Evolutionary conservation across 2,329 filamentous ascomycete species (phyloP).

Genomic region (Neonectria neomacrospora): DNA sequence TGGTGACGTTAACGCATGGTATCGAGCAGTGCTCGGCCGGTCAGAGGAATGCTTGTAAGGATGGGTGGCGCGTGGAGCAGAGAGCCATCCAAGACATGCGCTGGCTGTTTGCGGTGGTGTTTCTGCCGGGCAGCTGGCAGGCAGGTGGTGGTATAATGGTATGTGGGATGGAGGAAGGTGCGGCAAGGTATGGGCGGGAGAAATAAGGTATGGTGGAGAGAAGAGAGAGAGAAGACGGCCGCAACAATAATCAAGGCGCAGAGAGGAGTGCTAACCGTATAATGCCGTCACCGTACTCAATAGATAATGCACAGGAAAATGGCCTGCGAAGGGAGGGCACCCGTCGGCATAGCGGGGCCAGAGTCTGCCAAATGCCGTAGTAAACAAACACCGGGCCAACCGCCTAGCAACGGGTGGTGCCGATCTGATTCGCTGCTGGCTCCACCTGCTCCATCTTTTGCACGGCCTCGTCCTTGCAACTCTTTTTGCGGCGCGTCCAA

Average conservation of each 20-base stretch:
- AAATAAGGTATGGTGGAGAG: slow-evolving; percentile 19
- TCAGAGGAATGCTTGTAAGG: slow-evolving; percentile 35
- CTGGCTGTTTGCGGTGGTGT: slow-evolving; percentile 17
- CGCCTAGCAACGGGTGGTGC: slow-evolving; percentile 46
- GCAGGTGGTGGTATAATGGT: slow-evolving; percentile 14
- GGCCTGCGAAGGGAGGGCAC: slow-evolving; percentile 31
- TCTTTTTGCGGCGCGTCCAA: slow-evolving; percentile 30
- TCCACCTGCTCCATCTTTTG: slow-evolving; percentile 29
- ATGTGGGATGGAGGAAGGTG: slow-evolving; percentile 14
- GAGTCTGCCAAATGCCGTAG: slow-evolving; percentile 34
- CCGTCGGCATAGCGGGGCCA: slow-evolving; percentile 38
- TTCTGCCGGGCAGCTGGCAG: slow-evolving; percentile 16
- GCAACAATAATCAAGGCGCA: slow-evolving; percentile 14
- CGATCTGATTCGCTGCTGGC: slow-evolving; percentile 39
- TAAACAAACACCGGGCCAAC: slow-evolving; percentile 51
- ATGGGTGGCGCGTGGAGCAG: slow-evolving; percentile 31
- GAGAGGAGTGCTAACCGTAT: slow-evolving; percentile 30
- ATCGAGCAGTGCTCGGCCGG: slow-evolving; percentile 41
- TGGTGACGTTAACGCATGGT: slow-evolving; percentile 48
- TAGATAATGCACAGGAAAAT: slow-evolving; percentile 39
- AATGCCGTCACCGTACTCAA: slow-evolving; percentile 39
- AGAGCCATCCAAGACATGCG: slow-evolving; percentile 41
- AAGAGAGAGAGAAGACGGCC: slow-evolving; percentile 14
- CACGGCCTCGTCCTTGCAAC: slow-evolving; percentile 33
- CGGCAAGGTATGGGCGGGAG: slow-evolving; percentile 8